Evolutionary conservation across 2,329 filamentous ascomycete species (phyloP), one percentile per base, ranked within the genome.

Genomic region (Raffaelea albimanens): DNA sequence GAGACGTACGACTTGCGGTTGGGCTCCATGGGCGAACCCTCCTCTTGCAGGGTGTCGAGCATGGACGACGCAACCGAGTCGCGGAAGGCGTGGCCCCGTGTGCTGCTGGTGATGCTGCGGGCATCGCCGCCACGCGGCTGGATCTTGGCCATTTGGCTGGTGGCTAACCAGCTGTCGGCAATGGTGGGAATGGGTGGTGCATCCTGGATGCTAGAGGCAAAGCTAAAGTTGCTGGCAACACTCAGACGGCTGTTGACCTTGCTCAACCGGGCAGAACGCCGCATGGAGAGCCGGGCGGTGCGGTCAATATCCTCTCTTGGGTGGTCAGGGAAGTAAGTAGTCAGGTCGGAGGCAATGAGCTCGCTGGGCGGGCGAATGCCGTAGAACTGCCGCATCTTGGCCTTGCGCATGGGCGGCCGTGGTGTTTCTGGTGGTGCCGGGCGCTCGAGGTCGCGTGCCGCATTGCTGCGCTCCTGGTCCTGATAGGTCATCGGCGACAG

Each of bases 1-100:
- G 85, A 95, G n/a, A 96, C 88, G 59, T 96, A 97, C 1, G 90
- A 96, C 64, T 95, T 95, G 57, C 93, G 81, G 63, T 94, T 89
- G 1, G 87, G 86, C 62, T 95, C 89, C 5, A 85, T 73, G 0
- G 85, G 78, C 5, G 87, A 91, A n/a, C 57, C 56, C 62, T 97
- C 93, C 64, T 97, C 91, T 58, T 94, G 88, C 3, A 96, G 73
- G 3, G 89, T 88, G 59, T 93, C 88, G 11, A 97, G 80, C 53
- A 94, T 80, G 25, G 88, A 94, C 1, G 89, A 95, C 8, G 89
- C 82, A 29, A 95, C 78, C 0, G 90, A 96, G 63, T 96, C 89
- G 46, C 91, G 80, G 63, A 86, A 95, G 5, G 76, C 74, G 23
- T 78, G 73, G 39, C 80, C 75, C 21, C 43, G 45, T 43, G 14